Conservation (phyloP, 2,329 filamentous ascomycete genomes). For the Lasiodiplodia citricola region DNA sequence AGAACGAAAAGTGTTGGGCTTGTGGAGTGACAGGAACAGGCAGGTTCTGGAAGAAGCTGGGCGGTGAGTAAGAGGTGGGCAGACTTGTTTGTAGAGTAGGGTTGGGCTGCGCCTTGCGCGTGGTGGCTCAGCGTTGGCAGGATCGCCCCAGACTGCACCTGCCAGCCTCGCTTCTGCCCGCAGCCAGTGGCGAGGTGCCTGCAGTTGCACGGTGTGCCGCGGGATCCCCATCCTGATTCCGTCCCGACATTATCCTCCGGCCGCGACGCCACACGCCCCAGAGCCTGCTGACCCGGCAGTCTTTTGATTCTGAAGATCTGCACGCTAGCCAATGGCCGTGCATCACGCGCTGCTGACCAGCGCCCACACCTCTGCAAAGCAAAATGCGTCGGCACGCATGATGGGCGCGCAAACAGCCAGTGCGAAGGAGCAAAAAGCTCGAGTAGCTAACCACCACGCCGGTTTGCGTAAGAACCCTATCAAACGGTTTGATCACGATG, state of each 20-base stretch:
- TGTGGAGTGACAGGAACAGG: constrained; percentile 16
- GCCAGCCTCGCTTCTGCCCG: background rate
- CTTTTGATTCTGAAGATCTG: constrained; percentile 5
- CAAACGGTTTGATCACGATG: background rate
- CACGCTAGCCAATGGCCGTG: constrained; percentile 10
- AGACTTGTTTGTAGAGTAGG: constrained; percentile 1
- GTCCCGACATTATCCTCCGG: constrained; percentile 1
- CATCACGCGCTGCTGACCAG: constrained; percentile 22
- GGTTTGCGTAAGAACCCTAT: constrained; percentile 9
- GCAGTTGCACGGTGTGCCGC: background rate
- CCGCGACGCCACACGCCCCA: constrained; percentile 9
- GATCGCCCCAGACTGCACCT: constrained; percentile 8
- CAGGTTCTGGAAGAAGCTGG: background rate
- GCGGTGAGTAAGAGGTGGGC: background rate
- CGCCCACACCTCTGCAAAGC: background rate
- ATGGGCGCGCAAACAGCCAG: background rate
- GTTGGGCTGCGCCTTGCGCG: constrained; percentile 17
- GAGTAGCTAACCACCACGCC: background rate
- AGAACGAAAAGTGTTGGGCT: background rate
- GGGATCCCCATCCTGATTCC: background rate
- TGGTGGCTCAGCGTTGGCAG: constrained; percentile 15
- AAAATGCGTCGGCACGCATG: background rate
- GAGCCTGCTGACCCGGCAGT: constrained; percentile 9
- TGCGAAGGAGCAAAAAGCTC: constrained; percentile 14
- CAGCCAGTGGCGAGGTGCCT: background rate